These are phyloP conservation scores for Tremella mesenterica DNA, from an alignment of 768 basidiomycete species.

Conservation along the genomic window DNA sequence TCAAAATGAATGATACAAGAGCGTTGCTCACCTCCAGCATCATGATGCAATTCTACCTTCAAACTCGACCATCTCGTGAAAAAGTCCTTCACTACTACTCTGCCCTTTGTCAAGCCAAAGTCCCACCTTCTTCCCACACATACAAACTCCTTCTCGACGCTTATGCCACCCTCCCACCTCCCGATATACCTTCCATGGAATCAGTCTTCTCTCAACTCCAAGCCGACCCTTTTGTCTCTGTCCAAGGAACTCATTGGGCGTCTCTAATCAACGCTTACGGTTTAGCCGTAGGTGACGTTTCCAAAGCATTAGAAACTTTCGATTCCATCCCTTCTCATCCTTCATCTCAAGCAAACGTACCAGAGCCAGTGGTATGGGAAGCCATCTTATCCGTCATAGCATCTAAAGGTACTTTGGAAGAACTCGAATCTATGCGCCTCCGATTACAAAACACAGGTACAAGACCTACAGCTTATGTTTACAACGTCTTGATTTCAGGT, in stretches of 20 bases:
- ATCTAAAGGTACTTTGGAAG: constrained; percentile 65
- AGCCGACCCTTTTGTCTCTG: constrained; percentile 48
- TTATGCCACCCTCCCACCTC: constrained; percentile 74
- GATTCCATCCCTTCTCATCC: constrained; percentile 59
- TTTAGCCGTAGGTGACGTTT: constrained; percentile 64
- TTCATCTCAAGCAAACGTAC: constrained; percentile 42
- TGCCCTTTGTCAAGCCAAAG: constrained; percentile 54
- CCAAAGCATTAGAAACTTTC: constrained; percentile 67
- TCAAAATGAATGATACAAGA: no score
- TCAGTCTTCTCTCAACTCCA: constrained; percentile 57
- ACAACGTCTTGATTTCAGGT: constrained; percentile 71
- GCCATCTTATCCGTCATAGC: constrained; percentile 79
- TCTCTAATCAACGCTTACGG: constrained; percentile 84
- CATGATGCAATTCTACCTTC: constrained; percentile 94
- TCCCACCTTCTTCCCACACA: constrained; percentile 77
- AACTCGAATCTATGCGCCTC: constrained; percentile 59
- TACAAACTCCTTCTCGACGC: constrained; percentile 93
- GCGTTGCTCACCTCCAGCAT: constrained; percentile 32
- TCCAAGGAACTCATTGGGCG: constrained; percentile 65
- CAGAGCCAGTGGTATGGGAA: constrained; percentile 69
- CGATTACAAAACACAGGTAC: constrained; percentile 59
- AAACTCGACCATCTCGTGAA: constrained; percentile 76
- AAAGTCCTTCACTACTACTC: constrained; percentile 68
- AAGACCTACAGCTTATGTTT: constrained; percentile 90
- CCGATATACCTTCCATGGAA: constrained; percentile 66